A percentile compares a stretch with the other conserved stretches of the same genome.
phyloP scores from a whole-genome alignment of 2,329 filamentous ascomycete genomes.

The Aspergillus sp. region DNA sequence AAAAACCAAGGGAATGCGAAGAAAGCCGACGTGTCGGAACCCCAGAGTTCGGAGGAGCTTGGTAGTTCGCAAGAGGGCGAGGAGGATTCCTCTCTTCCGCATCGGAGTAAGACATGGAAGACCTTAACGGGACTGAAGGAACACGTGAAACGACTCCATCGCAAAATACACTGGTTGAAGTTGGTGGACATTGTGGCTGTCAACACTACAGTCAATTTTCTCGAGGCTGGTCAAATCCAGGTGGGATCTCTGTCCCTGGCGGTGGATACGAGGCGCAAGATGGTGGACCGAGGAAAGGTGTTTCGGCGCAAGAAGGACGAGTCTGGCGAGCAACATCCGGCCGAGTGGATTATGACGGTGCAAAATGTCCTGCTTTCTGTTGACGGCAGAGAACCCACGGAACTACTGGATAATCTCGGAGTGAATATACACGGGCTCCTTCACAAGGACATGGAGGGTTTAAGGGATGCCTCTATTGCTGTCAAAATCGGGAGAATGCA shows the following conservation, averaged over 20 bases:
- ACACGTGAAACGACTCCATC: constrained; percentile 78
- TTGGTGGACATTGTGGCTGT: constrained; percentile 86
- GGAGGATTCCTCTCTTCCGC: constrained; percentile 14
- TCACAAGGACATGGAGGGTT: constrained; percentile 78
- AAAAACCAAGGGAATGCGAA: constrained; percentile 23
- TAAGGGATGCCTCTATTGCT: constrained; percentile 85
- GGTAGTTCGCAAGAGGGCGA: constrained; percentile 19
- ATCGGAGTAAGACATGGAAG: constrained; percentile 75
- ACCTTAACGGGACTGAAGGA: constrained; percentile 77
- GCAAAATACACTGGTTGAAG: constrained; percentile 82
- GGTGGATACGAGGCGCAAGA: constrained; percentile 87
- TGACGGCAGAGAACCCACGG: constrained; percentile 78
- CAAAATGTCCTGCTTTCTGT: constrained; percentile 87
- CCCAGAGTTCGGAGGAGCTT: constrained; percentile 19
- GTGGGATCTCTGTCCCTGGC: constrained; percentile 80
- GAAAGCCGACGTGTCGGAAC: constrained; percentile 21
- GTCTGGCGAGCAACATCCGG: constrained; percentile 66
- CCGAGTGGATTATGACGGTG: constrained; percentile 89
- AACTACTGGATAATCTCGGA: constrained; percentile 82
- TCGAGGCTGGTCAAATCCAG: constrained; percentile 80
- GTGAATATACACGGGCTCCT: constrained; percentile 90
- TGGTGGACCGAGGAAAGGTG: constrained; percentile 84
- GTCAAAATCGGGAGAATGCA: constrained; percentile 89
- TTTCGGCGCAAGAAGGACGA: constrained; percentile 76
- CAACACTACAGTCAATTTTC: constrained; percentile 72